Evolutionary conservation across 1,139 yeast genomes (phyloP).

Genomic region (Kodamaea suecica): DNA sequence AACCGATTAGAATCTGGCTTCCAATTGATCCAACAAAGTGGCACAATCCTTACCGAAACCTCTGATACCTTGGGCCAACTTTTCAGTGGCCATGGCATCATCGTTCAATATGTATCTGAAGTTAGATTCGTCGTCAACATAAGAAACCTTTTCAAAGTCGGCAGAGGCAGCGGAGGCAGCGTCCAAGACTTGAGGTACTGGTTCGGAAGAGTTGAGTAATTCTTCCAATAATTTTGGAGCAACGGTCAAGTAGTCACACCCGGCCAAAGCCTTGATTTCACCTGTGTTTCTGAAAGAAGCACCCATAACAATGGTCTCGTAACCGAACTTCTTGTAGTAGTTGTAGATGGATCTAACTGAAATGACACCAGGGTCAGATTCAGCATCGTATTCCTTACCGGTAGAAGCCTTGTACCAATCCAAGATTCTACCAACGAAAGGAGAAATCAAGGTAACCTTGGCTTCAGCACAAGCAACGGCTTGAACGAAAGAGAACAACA

Average conservation of each 20-base stretch:
- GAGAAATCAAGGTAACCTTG: constrained; percentile 90
- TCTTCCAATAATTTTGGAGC: constrained; percentile 92
- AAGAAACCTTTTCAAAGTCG: constrained; percentile 69
- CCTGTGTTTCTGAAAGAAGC: constrained; percentile 98
- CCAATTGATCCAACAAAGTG: constrained; percentile 76
- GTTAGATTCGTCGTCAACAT: constrained; percentile 77
- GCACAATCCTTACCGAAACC: constrained; percentile 92
- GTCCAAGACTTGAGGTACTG: constrained; percentile 79
- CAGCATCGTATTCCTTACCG: constrained; percentile 79
- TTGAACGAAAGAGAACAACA: constrained; percentile 91
- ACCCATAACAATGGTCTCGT: constrained; percentile 99
- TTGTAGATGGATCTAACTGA: constrained; percentile 88
- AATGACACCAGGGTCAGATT: constrained; percentile 91
- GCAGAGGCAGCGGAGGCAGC: constrained; percentile 53
- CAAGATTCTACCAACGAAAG: constrained; percentile 98
- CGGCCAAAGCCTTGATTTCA: constrained; percentile 96
- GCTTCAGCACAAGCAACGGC: constrained; percentile 99
- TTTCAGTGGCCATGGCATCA: constrained; percentile 98
- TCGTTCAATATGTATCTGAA: constrained; percentile 93
- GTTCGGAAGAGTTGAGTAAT: constrained; percentile 71
- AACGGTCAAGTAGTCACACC: constrained; percentile 94
- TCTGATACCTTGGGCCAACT: constrained; percentile 97
- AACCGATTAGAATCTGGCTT: constrained; percentile 54
- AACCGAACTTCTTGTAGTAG: constrained; percentile 96
- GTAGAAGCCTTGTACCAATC: constrained; percentile 98